A percentile compares a stretch with the other conserved stretches of the same genome.
These are phyloP conservation scores for Nothophytophthora sp. DNA, from an alignment of 352 stramenopile genomes.

Conservation along the genomic window DNA sequence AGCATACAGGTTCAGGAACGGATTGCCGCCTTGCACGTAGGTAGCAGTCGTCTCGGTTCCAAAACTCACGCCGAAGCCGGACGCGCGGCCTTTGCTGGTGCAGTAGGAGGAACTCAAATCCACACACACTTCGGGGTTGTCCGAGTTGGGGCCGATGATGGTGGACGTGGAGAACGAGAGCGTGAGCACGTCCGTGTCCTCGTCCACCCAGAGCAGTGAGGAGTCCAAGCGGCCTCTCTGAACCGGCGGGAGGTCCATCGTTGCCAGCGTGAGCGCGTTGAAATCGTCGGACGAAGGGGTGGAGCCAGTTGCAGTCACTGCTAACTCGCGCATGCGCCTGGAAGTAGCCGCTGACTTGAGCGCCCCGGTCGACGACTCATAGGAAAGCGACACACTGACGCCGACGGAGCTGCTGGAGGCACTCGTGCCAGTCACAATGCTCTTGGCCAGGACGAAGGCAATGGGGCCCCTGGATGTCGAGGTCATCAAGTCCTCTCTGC, in stretches of 20 bases:
- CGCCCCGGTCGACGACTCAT: constrained; percentile 43
- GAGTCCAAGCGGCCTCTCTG: constrained; percentile 52
- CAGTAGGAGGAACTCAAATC: constrained; percentile 61
- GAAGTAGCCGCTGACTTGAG: constrained; percentile 38
- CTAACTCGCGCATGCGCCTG: constrained; percentile 45
- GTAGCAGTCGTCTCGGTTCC: constrained; percentile 31
- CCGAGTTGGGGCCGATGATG: constrained; percentile 59
- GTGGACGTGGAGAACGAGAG: constrained; percentile 82
- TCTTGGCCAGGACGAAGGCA: constrained; percentile 55
- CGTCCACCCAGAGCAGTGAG: constrained; percentile 77
- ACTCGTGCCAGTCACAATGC: constrained; percentile 57
- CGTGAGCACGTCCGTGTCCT: constrained; percentile 59
- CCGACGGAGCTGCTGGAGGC: constrained; percentile 30
- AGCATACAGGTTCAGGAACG: constrained; percentile 71
- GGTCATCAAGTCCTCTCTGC: constrained; percentile 49
- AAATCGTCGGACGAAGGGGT: constrained; percentile 30
- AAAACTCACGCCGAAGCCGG: constrained; percentile 57
- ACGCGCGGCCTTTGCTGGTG: constrained; percentile 41
- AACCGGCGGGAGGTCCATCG: constrained; percentile 54
- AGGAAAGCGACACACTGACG: constrained; percentile 56
- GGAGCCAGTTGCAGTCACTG: constrained; percentile 29
- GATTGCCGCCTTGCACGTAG: constrained; percentile 79
- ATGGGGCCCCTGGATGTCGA: constrained; percentile 50
- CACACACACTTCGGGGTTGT: constrained; percentile 70
- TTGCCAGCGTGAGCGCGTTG: constrained; percentile 54